Evolutionary conservation across 441 rosid genomes (phyloP).

Genomic region (California macrophylla): DNA sequence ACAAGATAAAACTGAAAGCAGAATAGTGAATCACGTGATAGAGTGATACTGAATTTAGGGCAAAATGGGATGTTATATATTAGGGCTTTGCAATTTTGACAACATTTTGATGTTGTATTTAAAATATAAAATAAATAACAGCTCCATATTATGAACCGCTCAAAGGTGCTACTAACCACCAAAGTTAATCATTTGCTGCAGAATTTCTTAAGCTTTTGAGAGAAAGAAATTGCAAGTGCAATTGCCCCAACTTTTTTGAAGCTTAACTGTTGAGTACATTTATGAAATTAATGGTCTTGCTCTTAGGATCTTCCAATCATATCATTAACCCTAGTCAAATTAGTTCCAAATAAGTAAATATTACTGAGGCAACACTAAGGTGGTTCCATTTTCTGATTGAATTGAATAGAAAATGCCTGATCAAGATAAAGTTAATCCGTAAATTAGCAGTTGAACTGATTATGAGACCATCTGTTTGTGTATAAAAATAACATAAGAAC

Average conservation of each 20-base stretch:
- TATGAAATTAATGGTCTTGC: background rate
- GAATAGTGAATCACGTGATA: background rate
- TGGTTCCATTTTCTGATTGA: background rate
- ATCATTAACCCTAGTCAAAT: background rate
- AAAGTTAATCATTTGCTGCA: background rate
- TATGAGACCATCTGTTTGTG: background rate
- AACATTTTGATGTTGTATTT: background rate
- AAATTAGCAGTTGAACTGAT: background rate
- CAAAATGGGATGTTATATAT: background rate
- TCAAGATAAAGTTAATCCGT: background rate
- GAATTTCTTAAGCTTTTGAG: background rate
- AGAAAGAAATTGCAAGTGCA: background rate
- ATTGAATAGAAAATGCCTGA: background rate
- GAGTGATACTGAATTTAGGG: background rate
- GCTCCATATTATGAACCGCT: background rate
- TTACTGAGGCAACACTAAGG: background rate
- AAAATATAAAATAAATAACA: too few species aligned
- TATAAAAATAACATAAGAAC: background rate
- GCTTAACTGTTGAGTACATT: background rate
- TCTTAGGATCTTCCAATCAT: background rate
- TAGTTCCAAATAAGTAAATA: background rate
- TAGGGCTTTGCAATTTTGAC: background rate
- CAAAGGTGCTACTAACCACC: background rate
- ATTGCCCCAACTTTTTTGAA: background rate
- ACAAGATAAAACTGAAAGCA: background rate